A percentile compares a stretch with the other conserved stretches of the same genome.
These are phyloP conservation scores for Suillus subaureus DNA, from an alignment of 768 basidiomycete species.

Conservation along the genomic window DNA sequence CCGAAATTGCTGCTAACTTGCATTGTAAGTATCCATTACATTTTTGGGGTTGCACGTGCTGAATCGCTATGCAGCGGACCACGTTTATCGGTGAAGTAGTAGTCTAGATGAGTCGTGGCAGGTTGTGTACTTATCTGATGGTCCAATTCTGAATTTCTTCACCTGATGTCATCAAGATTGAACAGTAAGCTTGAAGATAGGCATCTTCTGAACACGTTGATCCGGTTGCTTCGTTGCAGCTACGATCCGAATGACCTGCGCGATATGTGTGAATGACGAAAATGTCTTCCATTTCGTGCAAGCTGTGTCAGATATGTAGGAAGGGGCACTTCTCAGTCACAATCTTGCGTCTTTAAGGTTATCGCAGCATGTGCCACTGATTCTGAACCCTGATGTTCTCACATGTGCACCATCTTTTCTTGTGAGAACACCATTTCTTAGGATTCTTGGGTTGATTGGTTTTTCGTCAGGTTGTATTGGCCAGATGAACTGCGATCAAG, in stretches of 20 bases:
- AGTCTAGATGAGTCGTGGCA: slow-evolving; percentile 14
- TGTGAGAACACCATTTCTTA: background rate
- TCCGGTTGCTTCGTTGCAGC: background rate
- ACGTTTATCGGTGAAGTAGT: slow-evolving; percentile 73
- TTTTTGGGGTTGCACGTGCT: slow-evolving; percentile 19
- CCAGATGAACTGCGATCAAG: background rate
- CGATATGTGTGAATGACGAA: background rate
- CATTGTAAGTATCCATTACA: slow-evolving; percentile 51
- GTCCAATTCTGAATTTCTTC: background rate
- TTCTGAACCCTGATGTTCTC: background rate
- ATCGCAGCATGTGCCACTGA: background rate
- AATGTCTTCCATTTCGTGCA: slow-evolving; percentile 8
- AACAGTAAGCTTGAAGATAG: slow-evolving; percentile 2
- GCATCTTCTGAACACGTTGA: slow-evolving; percentile 3
- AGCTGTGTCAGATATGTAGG: background rate
- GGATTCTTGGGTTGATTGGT: background rate
- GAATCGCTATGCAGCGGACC: slow-evolving; percentile 62
- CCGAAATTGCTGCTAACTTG: slow-evolving; percentile 95
- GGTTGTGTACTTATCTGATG: slow-evolving; percentile 27
- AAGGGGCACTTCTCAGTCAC: slow-evolving; percentile 2
- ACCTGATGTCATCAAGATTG: slow-evolving; percentile 4
- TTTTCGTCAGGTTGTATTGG: background rate
- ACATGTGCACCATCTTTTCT: background rate
- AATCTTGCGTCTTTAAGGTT: slow-evolving; percentile 4
- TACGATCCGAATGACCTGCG: background rate